Percentiles rank a stretch among this genome's conserved stretches.
Conservation (phyloP, 2,329 filamentous ascomycete species). For the Conoideocrella luteorostrata region DNA sequence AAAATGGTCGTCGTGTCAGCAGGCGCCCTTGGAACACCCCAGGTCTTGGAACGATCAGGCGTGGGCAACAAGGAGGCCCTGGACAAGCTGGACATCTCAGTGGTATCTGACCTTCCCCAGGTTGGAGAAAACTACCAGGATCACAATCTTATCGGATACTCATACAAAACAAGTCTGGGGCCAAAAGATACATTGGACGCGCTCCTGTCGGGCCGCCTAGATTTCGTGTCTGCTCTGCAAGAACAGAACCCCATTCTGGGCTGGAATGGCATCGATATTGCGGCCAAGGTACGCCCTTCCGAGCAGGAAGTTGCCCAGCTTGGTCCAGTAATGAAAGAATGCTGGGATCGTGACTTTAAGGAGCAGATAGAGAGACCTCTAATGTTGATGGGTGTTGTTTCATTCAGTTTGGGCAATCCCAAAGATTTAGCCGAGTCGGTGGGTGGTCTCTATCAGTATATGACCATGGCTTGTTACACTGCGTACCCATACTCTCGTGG, state of each 20-base stretch:
- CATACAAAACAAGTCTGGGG: constrained; percentile 34
- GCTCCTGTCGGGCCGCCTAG: constrained; percentile 38
- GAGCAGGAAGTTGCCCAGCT: constrained; percentile 44
- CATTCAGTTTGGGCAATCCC: constrained; percentile 19
- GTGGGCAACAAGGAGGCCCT: constrained; percentile 48
- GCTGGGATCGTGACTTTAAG: constrained; percentile 51
- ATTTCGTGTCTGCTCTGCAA: constrained; percentile 31
- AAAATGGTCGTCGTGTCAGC: constrained; percentile 28
- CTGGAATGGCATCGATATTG: constrained; percentile 52
- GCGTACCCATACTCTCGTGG: constrained; percentile 57
- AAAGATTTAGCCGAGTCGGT: constrained; percentile 1
- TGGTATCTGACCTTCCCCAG: constrained; percentile 40
- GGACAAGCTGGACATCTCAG: constrained; percentile 36
- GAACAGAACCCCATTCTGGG: constrained; percentile 44
- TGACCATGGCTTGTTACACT: constrained; percentile 45
- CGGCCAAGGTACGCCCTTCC: constrained; percentile 49
- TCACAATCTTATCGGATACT: constrained; percentile 46
- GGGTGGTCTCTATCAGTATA: constrained; percentile 34
- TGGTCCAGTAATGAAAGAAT: constrained; percentile 43
- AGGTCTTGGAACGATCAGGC: constrained; percentile 56
- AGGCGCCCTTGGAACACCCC: constrained; percentile 47
- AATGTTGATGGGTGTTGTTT: constrained; percentile 32
- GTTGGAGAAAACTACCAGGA: constrained; percentile 51
- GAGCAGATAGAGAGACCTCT: constrained; percentile 37
- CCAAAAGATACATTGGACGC: constrained; percentile 39